phyloP scores from a whole-genome alignment of 2,329 filamentous ascomycete species.

The Trichoderma pleuroti region DNA sequence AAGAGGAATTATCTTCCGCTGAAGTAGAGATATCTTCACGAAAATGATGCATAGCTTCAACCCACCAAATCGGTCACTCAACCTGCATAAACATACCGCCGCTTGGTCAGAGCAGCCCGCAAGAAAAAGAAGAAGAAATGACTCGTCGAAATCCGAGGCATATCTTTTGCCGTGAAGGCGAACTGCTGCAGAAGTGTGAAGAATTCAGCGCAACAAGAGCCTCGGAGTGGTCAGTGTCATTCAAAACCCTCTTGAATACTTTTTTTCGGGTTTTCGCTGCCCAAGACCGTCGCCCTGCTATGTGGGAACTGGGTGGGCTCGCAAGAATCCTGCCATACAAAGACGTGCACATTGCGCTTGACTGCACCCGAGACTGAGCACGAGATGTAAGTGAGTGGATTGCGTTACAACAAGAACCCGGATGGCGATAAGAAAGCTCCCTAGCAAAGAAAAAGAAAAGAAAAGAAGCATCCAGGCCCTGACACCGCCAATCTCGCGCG shows the following conservation, averaged over 20 bases:
- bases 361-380: background rate
- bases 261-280: background rate
- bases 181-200: conserved; percentile 5
- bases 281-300: background rate
- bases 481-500: background rate
- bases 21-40: background rate
- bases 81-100: background rate
- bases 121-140: background rate
- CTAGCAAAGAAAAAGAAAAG: background rate
- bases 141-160: background rate
- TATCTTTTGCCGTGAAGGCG: background rate
- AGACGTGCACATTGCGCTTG: background rate
- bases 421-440: background rate
- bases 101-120: background rate
- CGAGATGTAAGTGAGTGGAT: background rate
- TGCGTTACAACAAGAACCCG: background rate
- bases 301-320: background rate
- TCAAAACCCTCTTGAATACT: background rate
- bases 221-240: conserved; percentile 8
- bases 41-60: background rate
- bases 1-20: background rate
- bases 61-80: background rate
- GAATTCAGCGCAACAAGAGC: conserved; percentile 8
- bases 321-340: background rate
- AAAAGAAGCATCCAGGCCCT: background rate